phyloP scores from a whole-genome alignment of 1,139 yeast genomes.

The Kluyveromyces sp. region DNA sequence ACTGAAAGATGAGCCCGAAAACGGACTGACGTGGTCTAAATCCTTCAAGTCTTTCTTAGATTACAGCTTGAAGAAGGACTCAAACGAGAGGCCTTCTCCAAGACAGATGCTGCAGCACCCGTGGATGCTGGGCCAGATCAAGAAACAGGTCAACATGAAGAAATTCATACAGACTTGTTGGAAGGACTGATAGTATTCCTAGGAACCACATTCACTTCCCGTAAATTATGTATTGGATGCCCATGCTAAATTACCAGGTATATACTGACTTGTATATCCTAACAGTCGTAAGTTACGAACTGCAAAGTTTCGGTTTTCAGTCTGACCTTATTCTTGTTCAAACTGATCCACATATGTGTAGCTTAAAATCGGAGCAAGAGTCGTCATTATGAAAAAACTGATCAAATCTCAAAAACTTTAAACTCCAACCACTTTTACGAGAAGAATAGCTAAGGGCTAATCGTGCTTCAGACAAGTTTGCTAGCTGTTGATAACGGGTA shows the following conservation, averaged over 20 bases:
- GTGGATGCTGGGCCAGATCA: conserved; percentile 74
- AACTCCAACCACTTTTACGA: background rate
- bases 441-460: too few species aligned
- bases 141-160: conserved; percentile 74
- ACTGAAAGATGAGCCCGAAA: conserved; percentile 67
- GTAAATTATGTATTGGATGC: background rate
- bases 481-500: too few species aligned
- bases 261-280: too few species aligned
- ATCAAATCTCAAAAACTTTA: background rate
- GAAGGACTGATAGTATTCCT: conserved; percentile 34
- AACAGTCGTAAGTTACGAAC: too few species aligned
- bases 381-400: background rate
- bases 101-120: conserved; percentile 89
- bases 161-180: conserved; percentile 77
- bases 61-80: conserved; percentile 75
- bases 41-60: conserved; percentile 77
- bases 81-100: conserved; percentile 79
- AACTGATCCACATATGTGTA: too few species aligned
- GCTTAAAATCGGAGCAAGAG: conserved; percentile 4
- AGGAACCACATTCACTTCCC: background rate
- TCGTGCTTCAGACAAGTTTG: too few species aligned
- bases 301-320: too few species aligned
- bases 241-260: too few species aligned
- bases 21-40: conserved; percentile 72
- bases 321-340: too few species aligned